Base-by-base conservation (phyloP, 106 monocot species). In the Acorus gramineus region DNA sequence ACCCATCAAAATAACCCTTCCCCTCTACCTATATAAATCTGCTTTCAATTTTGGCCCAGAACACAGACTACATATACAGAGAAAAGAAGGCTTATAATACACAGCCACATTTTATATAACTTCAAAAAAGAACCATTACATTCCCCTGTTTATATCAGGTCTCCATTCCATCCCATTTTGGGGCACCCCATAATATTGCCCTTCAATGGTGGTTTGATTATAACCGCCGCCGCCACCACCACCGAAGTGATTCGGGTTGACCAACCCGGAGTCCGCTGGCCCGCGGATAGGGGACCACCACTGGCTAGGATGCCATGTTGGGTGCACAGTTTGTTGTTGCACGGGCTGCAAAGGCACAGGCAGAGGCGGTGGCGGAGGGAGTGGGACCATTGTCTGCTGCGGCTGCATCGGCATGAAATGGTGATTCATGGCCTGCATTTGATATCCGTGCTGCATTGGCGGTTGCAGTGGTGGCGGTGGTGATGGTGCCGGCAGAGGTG, bases 91-190 rank as follows among this genome's bases (percentile, higher is more conserved):
- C 28, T 28, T 28, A 28, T 28, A 28, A 28, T 28, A 28, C 28
- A 28, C 28, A 28, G 28, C 28, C 28, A 28, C 28, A 28, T 28
- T 28, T 28, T 28, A 28, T 28, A 28, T 28, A 28, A 49, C 63
- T 78, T n/a, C 43, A 60, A 7, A 6, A 44, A 14, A 44, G 6
- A 60, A 8, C 73, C 57, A 42, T n/a, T n/a, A 9, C 4, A 4
- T 60, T 11, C 52, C 53, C 64, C 11, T 50, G 0, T 50, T 47
- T 5, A 47, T 8, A 76, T 76, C 69, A 65, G 66, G 79, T 56
- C 74, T 79, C 79, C 79, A 79, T 11, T 56, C 66, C 58, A 59
- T 57, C 11, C 49, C 67, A 66, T 65, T 76, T 52, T 64, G 72
- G 46, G 47, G 57, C 46, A 48, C 45, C 11, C 69, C 65, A 60